These are phyloP conservation scores for Syncephalastrum contaminatum DNA, from an alignment of 371 early-diverging fungal genomes.

Conservation along the genomic window DNA sequence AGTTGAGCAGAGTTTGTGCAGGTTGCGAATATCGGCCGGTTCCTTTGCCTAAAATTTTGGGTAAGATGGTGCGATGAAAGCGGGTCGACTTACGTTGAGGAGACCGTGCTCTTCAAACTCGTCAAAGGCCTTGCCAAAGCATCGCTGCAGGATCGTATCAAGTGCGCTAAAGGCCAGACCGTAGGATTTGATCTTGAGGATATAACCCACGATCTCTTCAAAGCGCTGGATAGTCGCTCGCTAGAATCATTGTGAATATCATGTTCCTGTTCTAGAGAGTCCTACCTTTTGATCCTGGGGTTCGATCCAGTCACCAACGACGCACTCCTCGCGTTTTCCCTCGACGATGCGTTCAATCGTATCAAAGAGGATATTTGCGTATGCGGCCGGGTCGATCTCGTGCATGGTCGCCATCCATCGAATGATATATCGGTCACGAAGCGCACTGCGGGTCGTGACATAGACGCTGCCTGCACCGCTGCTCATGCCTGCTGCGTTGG, in stretches of 20 bases:
- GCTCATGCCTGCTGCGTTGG: conserved; percentile 25
- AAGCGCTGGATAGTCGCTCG: conserved; percentile 29
- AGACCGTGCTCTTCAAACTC: conserved; percentile 31
- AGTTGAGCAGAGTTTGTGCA: conserved; percentile 33
- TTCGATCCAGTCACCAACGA: conserved; percentile 25
- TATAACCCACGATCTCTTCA: conserved; percentile 36
- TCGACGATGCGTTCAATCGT: conserved; percentile 36
- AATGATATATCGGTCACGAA: conserved; percentile 40
- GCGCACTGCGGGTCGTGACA: conserved; percentile 38
- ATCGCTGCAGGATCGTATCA: conserved; percentile 40
- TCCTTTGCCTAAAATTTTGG: conserved; percentile 24
- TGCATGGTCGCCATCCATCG: conserved; percentile 42
- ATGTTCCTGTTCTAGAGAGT: neutral
- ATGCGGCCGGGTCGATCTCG: conserved; percentile 33
- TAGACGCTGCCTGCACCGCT: conserved; percentile 46
- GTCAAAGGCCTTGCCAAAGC: conserved; percentile 35
- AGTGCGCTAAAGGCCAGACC: conserved; percentile 40
- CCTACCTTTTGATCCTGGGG: conserved; percentile 27
- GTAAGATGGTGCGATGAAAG: neutral
- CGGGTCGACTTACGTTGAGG: conserved; percentile 20
- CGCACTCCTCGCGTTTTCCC: conserved; percentile 25
- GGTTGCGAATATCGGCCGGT: conserved; percentile 26
- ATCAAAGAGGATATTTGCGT: conserved; percentile 30
- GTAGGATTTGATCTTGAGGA: conserved; percentile 41
- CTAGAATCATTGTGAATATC: conserved; percentile 13